Evolutionary conservation across 352 stramenopile genomes (phyloP).

Genomic region (Phytopythium litorale): DNA sequence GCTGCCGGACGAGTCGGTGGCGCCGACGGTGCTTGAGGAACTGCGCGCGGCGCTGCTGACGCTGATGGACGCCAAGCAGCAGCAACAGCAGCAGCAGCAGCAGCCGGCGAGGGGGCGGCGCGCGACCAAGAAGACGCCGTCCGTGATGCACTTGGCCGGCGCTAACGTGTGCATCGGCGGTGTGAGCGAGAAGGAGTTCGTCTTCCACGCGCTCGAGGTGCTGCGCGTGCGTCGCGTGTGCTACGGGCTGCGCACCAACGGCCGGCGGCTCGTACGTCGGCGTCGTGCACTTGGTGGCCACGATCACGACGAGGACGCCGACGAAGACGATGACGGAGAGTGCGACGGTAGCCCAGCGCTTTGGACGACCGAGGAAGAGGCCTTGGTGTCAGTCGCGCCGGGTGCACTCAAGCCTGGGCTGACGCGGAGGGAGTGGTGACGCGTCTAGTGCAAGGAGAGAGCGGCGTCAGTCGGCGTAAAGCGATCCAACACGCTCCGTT

Average conservation of each 20-base stretch:
- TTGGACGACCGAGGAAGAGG: background rate
- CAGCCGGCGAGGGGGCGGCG: conserved; percentile 8
- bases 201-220: conserved; percentile 45
- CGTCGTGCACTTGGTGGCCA: background rate
- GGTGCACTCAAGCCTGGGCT: conserved; percentile 1
- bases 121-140: conserved; percentile 8
- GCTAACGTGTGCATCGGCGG: conserved; percentile 21
- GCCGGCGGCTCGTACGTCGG: conserved; percentile 13
- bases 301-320: conserved; percentile 7
- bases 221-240: conserved; percentile 37
- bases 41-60: conserved; percentile 28
- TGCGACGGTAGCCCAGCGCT: background rate
- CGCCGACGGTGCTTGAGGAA: conserved; percentile 33
- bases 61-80: conserved; percentile 32
- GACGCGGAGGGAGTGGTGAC: background rate
- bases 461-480: too few relatives aligned
- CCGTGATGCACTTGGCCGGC: background rate
- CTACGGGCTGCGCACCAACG: conserved; percentile 49
- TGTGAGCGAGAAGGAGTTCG: conserved; percentile 63
- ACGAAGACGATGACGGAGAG: background rate
- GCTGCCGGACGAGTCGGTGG: conserved; percentile 26
- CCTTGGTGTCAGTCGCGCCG: background rate
- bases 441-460: background rate
- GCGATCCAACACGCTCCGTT: background rate
- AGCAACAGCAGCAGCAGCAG: conserved; percentile 14